Conservation (phyloP, 108 stramenopile genomes). For the Mayamaea pseudoterrestris region DNA sequence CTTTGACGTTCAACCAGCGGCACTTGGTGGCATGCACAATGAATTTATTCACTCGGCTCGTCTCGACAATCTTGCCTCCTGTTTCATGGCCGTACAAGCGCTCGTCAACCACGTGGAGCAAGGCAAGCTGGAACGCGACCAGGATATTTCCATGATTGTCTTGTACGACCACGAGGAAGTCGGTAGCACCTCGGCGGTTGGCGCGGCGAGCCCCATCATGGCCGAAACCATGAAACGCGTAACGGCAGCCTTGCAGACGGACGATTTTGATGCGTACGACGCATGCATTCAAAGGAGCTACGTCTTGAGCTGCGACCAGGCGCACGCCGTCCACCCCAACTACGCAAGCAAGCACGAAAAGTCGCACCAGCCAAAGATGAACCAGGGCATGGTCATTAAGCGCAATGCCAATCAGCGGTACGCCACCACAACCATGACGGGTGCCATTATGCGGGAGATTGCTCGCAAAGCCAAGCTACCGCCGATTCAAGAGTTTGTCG, state of each 20-base stretch:
- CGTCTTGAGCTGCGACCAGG: constrained; percentile 79
- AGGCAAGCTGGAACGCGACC: constrained; percentile 29
- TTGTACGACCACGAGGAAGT: constrained; percentile 99
- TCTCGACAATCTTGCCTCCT: constrained; percentile 91
- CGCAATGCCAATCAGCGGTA: constrained; percentile 88
- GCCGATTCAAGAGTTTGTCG: constrained; percentile 85
- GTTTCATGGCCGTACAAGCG: constrained; percentile 74
- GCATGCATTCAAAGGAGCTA: background rate
- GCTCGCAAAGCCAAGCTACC: constrained; percentile 53
- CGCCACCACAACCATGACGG: constrained; percentile 83
- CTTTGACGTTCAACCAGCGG: constrained; percentile 84
- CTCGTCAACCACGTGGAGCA: constrained; percentile 46
- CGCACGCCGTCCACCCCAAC: constrained; percentile 93
- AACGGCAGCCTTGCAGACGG: constrained; percentile 24
- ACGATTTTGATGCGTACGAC: background rate
- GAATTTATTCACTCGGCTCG: constrained; percentile 91
- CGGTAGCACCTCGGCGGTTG: constrained; percentile 58
- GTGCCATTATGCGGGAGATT: constrained; percentile 78
- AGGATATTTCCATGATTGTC: constrained; percentile 72
- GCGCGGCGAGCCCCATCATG: constrained; percentile 82
- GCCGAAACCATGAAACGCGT: constrained; percentile 68
- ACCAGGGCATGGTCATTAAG: constrained; percentile 86
- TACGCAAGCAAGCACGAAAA: constrained; percentile 85
- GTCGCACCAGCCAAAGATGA: constrained; percentile 74
- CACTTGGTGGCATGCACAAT: constrained; percentile 68